A percentile compares a stretch with the other conserved stretches of the same genome.
phyloP scores from a whole-genome alignment of 805 yeast genomes.

The Spathaspora passalidarum region DNA sequence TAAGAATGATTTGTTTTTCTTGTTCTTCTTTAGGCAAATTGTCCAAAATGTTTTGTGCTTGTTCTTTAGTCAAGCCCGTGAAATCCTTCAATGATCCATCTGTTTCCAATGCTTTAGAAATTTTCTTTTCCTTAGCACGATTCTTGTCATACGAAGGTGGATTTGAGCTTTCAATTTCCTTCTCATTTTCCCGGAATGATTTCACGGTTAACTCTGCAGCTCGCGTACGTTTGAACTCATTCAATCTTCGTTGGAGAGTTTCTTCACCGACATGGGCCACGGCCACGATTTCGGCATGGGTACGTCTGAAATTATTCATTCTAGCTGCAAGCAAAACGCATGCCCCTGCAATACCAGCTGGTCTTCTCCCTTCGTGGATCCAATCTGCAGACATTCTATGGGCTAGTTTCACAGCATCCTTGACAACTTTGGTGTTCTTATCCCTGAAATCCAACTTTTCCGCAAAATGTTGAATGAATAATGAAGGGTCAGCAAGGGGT shows the following conservation, averaged over 20 bases:
- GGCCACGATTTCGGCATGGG: slow-evolving; percentile 90
- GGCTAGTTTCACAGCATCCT: slow-evolving; percentile 84
- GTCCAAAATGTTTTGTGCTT: slow-evolving; percentile 6
- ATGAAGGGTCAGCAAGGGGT: slow-evolving; percentile 91
- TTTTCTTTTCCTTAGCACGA: slow-evolving; percentile 46
- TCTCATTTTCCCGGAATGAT: slow-evolving; percentile 58
- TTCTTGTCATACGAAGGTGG: slow-evolving; percentile 84
- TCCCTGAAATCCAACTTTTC: slow-evolving; percentile 81
- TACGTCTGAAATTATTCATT: slow-evolving; percentile 91
- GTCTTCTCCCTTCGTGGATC: slow-evolving; percentile 95
- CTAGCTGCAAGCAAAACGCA: slow-evolving; percentile 90
- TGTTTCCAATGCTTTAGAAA: slow-evolving; percentile 29
- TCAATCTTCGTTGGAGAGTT: slow-evolving; percentile 84
- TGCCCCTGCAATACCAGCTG: slow-evolving; percentile 99
- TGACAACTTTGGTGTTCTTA: slow-evolving; percentile 67
- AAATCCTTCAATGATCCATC: slow-evolving; percentile 6
- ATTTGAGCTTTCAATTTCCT: slow-evolving; percentile 43
- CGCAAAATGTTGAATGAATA: slow-evolving; percentile 92
- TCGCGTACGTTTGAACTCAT: slow-evolving; percentile 78
- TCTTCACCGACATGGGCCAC: slow-evolving; percentile 95
- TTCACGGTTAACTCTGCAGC: slow-evolving; percentile 72
- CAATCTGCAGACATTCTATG: slow-evolving; percentile 92
- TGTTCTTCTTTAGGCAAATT: slow-evolving; percentile 8
- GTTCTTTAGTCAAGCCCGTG: slow-evolving; percentile 7
- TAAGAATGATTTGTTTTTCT: slow-evolving; percentile 7